Evolutionary conservation across 345 rosid genomes (phyloP).

Genomic region (Clausena lansium): DNA sequence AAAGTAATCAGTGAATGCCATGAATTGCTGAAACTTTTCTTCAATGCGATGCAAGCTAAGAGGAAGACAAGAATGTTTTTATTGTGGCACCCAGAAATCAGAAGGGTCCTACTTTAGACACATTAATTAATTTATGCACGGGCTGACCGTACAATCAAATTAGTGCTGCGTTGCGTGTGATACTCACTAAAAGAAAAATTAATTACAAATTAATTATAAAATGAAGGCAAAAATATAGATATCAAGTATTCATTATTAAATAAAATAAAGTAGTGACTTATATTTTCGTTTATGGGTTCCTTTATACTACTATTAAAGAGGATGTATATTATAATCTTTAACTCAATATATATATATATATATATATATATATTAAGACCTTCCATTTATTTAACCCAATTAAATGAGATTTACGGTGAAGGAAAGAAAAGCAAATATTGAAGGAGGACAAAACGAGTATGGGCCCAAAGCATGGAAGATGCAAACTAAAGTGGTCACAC

Average conservation of each 20-base stretch:
- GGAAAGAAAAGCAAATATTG: not conserved
- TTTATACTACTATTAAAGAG: no score
- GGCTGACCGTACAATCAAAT: conserved; percentile 32
- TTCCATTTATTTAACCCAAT: no score
- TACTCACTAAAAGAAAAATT: conserved; percentile 15
- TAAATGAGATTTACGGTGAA: no score
- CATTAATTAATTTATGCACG: not conserved
- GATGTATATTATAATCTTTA: no score
- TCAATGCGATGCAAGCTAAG: not conserved
- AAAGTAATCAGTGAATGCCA: not conserved
- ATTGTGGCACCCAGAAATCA: no score
- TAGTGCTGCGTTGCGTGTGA: conserved; percentile 13
- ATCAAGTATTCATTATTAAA: no score
- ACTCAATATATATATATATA: no score
- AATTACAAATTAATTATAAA: no score
- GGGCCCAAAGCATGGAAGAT: conserved; percentile 17
- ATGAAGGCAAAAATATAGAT: no score
- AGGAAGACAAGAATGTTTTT: not conserved
- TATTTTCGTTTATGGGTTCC: no score
- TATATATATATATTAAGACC: no score
- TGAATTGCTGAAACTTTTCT: not conserved
- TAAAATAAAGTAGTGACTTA: no score
- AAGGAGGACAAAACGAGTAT: conserved; percentile 32
- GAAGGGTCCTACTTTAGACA: not conserved
- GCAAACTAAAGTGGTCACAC: not conserved